These are phyloP conservation scores for Rhynchospora breviuscula DNA, from an alignment of 176 grass and related monocot genomes.

Conservation along the genomic window DNA sequence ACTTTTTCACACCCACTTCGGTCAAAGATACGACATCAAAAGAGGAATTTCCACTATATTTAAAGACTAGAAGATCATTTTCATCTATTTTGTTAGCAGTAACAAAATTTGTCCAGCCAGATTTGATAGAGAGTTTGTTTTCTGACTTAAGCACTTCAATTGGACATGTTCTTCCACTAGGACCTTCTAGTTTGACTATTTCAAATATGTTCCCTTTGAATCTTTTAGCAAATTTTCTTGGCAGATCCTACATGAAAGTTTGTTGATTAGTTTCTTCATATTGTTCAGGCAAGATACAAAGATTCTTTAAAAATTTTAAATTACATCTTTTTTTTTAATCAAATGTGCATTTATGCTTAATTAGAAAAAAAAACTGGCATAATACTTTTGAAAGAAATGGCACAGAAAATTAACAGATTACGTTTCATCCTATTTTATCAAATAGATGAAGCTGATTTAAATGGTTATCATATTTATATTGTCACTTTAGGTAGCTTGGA, in stretches of 20 bases:
- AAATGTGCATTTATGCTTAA: neutral
- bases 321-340: neutral
- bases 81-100: slow-evolving; percentile 32
- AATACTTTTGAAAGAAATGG: neutral
- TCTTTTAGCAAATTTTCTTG: slow-evolving; percentile 25
- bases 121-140: slow-evolving; percentile 9
- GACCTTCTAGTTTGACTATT: slow-evolving; percentile 25
- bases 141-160: neutral
- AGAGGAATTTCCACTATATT: slow-evolving; percentile 24
- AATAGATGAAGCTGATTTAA: neutral
- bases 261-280: neutral
- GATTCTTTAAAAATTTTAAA: neutral
- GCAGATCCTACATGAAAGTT: slow-evolving; percentile 28
- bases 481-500: too few species aligned
- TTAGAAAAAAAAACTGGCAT: neutral
- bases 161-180: slow-evolving; percentile 31
- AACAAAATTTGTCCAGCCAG: slow-evolving; percentile 46
- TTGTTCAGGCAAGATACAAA: neutral
- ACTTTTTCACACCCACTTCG: slow-evolving; percentile 41
- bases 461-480: neutral
- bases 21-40: slow-evolving; percentile 48
- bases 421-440: neutral
- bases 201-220: slow-evolving; percentile 25
- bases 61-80: slow-evolving; percentile 47
- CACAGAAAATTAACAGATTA: neutral